Percentiles rank a stretch among this genome's conserved stretches.
Conservation (phyloP, 1,139 yeast species). For the Geotrichum histeridarum region DNA sequence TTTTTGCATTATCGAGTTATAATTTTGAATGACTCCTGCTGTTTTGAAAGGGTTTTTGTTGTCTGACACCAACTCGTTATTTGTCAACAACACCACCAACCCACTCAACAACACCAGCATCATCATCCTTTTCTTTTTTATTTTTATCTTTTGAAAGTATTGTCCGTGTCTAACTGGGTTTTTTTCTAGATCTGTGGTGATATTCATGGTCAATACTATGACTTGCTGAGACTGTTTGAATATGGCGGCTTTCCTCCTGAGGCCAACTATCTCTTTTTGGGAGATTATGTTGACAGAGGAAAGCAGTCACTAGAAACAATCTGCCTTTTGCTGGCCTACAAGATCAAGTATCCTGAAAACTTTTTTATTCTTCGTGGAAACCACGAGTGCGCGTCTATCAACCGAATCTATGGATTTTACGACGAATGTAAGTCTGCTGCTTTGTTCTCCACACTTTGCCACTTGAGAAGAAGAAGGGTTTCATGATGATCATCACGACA, state of each 20-base stretch:
- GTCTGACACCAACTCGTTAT: no score
- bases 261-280: constrained; percentile 88
- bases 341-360: constrained; percentile 95
- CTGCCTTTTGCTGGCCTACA: constrained; percentile 86
- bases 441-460: neutral
- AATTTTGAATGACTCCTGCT: no score
- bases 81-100: no score
- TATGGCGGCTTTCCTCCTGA: constrained; percentile 99
- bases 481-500: neutral
- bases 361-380: constrained; percentile 89
- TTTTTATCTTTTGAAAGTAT: no score
- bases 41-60: no score
- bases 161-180: neutral
- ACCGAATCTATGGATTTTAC: constrained; percentile 93
- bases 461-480: no score
- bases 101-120: no score
- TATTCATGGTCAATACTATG: constrained; percentile 96
- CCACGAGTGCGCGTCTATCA: constrained; percentile 96
- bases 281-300: constrained; percentile 98
- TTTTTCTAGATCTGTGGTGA: constrained; percentile 64
- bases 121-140: no score
- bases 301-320: constrained; percentile 94
- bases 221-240: constrained; percentile 87
- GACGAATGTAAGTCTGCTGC: constrained; percentile 64
- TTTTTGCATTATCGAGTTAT: neutral